Evolutionary conservation across 139 green algal genomes (phyloP), one percentile per base, ranked within the genome.

Genomic region (Haematococcus lacustris): DNA sequence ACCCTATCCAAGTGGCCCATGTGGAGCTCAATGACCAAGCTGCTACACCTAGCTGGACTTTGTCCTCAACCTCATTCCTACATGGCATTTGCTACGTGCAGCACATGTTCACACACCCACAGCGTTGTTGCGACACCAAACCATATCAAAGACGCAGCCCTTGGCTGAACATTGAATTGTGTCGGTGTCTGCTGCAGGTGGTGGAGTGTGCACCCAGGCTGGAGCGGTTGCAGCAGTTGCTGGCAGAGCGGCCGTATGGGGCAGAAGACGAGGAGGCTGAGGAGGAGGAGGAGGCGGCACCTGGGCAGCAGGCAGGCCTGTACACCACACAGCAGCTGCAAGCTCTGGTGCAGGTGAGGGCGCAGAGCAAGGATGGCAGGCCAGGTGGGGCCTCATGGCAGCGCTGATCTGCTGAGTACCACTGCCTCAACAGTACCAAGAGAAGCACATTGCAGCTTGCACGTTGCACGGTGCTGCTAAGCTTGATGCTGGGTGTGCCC

Each of bases 231-330:
- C 50, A 77, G 2, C 26, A 63, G 41, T 64, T 84, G 73, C 73
- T 87, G 35, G 70, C 68, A 21, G 25, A 66, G 38, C 62, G 63
- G 51, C 76, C 77, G 2, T 83, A 86, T 59, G 64, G 67, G n/a
- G 57, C 73, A 0, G 65, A 79, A 17, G 74, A 83, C 40, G 80
- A 86, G 71, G 70, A 73, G 2, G 76, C 30, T n/a, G 73, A 75
- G 5, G 35, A 64, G 37, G 68, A 41, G 37, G 59, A 33, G n/a
- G 74, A n/a, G 9, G 67, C 34, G 38, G 43, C 9, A 28, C 9
- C 9, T 28, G 17, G 9, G 43, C 9, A 17, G 43, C 43, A 28
- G 9, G 34, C 43, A 51, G 59, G 51, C 50, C 30, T 32, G 1
- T 32, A 28, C 69, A 60, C 30, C 3, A 32, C 23, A 23, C 32